Conservation (phyloP, 2,329 filamentous ascomycete genomes). For the Cordyceps militaris region DNA sequence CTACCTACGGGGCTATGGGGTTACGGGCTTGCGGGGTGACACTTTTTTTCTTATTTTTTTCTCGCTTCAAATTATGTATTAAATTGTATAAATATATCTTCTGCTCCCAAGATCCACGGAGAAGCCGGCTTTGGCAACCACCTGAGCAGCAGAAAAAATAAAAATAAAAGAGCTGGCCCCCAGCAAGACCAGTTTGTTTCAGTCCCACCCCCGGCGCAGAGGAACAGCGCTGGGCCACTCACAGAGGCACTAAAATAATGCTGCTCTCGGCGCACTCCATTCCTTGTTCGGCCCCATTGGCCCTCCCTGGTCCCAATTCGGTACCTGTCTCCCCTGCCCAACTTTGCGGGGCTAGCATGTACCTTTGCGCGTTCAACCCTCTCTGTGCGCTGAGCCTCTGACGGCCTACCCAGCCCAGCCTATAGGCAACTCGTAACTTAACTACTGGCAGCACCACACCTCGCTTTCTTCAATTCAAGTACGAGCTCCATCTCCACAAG, state of each 20-base stretch:
- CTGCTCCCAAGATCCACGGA: no score
- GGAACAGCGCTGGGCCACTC: not conserved
- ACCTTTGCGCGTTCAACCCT: not conserved
- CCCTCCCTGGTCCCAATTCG: not conserved
- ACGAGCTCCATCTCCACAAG: not conserved
- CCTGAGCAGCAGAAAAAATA: no score
- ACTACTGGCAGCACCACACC: not conserved
- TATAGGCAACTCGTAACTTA: no score
- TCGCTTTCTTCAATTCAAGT: constrained; percentile 7
- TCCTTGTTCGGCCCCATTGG: not conserved
- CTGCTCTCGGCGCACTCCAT: not conserved
- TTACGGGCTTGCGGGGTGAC: not conserved
- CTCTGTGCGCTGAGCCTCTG: no score
- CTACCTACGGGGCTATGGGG: not conserved
- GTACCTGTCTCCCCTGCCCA: not conserved
- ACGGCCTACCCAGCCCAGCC: no score
- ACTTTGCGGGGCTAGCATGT: no score
- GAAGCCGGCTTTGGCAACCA: no score
- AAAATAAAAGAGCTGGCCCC: no score
- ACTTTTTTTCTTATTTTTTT: no score
- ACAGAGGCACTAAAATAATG: not conserved
- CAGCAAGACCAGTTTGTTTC: no score
- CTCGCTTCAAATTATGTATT: no score
- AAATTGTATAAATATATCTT: no score
- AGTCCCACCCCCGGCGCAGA: not conserved